phyloP scores from a whole-genome alignment of 768 basidiomycete species.

The Rhodotorula sphaerocarpa region DNA sequence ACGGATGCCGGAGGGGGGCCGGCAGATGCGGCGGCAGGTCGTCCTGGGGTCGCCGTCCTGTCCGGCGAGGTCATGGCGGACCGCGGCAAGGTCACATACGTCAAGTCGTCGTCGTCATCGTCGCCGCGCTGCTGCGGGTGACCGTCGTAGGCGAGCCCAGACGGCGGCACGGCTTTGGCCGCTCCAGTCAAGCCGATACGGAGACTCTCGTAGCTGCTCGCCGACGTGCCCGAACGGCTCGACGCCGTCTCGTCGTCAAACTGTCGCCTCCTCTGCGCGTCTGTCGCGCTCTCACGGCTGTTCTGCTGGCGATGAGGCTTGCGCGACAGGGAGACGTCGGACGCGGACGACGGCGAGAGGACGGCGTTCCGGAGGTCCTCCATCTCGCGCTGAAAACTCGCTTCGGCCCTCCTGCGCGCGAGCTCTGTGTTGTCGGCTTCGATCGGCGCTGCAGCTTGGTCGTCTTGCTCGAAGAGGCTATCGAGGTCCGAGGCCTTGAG shows the following conservation, averaged over 20 bases:
- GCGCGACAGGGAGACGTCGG: not conserved
- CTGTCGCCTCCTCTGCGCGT: too few relatives aligned
- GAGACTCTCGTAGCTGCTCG: constrained; percentile 9
- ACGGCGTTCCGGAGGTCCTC: constrained; percentile 18
- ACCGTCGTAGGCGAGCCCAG: not conserved
- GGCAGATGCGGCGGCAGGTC: not conserved
- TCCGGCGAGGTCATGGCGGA: constrained; percentile 1
- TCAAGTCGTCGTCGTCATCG: constrained; percentile 12
- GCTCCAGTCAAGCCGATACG: constrained; percentile 7
- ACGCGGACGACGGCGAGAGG: not conserved
- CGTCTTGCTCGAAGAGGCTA: not conserved
- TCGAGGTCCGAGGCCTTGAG: constrained; percentile 4
- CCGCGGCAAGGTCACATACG: constrained; percentile 20
- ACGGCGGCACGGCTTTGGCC: not conserved
- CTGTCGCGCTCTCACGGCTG: too few relatives aligned
- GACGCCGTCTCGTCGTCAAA: constrained; percentile 15
- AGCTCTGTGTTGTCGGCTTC: constrained; percentile 29
- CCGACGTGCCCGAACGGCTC: not conserved
- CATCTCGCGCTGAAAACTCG: constrained; percentile 21
- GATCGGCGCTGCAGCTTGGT: constrained; percentile 9
- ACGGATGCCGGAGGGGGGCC: not conserved
- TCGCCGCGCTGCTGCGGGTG: not conserved
- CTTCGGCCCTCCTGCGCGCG: constrained; percentile 12
- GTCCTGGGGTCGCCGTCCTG: not conserved
- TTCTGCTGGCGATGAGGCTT: not conserved